Conservation (phyloP, 2,329 filamentous ascomycete species). For the Exophiala phaeomuriformis region DNA sequence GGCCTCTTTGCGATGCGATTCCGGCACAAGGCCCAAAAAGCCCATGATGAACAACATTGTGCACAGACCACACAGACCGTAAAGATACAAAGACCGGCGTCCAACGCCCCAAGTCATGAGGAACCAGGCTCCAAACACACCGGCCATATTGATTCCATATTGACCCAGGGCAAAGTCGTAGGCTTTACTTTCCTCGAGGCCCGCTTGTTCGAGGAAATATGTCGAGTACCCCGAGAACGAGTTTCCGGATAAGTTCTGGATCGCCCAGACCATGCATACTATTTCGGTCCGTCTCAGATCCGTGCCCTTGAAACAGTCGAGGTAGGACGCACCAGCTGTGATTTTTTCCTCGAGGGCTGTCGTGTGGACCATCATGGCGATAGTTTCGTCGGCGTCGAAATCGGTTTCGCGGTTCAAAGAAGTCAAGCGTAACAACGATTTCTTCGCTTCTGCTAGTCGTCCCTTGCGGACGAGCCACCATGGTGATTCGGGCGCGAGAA, state of each 20-base stretch:
- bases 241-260: slow-evolving; percentile 58
- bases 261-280: slow-evolving; percentile 57
- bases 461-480: slow-evolving; percentile 47
- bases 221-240: slow-evolving; percentile 59
- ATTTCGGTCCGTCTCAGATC: slow-evolving; percentile 73
- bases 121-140: slow-evolving; percentile 73
- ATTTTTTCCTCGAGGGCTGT: slow-evolving; percentile 71
- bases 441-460: slow-evolving; percentile 42
- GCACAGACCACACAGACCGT: slow-evolving; percentile 65
- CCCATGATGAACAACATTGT: slow-evolving; percentile 74
- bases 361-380: slow-evolving; percentile 90
- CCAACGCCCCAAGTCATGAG: slow-evolving; percentile 70
- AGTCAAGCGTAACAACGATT: slow-evolving; percentile 40
- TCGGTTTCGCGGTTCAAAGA: slow-evolving; percentile 50
- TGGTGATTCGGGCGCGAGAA: slow-evolving; percentile 45
- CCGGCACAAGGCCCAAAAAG: slow-evolving; percentile 68
- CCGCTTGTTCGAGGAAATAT: slow-evolving; percentile 37
- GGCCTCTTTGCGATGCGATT: slow-evolving; percentile 50
- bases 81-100: slow-evolving; percentile 67
- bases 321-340: slow-evolving; percentile 63
- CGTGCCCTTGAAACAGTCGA: slow-evolving; percentile 75
- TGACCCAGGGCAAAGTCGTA: slow-evolving; percentile 38
- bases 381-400: slow-evolving; percentile 74
- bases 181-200: slow-evolving; percentile 33
- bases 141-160: slow-evolving; percentile 48